A percentile compares a stretch with the other conserved stretches of the same genome.
Conservation (phyloP, 2,329 filamentous ascomycete genomes). For the Sarocladium brachiariae region DNA sequence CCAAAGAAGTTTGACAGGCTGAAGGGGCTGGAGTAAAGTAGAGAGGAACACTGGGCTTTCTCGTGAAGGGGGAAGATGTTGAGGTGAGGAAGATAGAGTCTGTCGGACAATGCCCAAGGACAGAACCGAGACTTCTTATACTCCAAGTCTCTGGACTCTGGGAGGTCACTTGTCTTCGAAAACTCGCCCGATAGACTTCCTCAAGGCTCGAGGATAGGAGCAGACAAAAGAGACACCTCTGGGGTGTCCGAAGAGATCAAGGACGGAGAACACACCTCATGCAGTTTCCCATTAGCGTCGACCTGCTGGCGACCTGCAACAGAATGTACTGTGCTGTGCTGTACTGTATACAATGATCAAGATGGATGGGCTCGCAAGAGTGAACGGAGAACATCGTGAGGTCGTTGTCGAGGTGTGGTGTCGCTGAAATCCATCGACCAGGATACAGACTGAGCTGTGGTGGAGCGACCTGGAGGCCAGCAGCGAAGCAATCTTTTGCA, state of each 20-base stretch:
- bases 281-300: neutral
- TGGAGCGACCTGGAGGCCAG: neutral
- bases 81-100: too few species aligned
- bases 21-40: neutral
- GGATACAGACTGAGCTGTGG: neutral
- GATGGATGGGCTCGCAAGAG: neutral
- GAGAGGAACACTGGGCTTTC: neutral
- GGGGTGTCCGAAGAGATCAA: neutral
- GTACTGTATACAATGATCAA: neutral
- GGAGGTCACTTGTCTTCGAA: neutral
- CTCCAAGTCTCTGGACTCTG: neutral
- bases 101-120: neutral
- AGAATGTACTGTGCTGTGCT: neutral
- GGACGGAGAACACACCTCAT: neutral
- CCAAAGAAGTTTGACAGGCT: neutral
- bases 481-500: neutral
- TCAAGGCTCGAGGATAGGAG: neutral
- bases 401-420: neutral
- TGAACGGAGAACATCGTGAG: constrained; percentile 1
- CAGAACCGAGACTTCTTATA: neutral
- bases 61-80: neutral
- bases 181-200: neutral
- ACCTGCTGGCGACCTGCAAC: too few species aligned
- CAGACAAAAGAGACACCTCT: constrained; percentile 3
- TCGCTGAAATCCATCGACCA: neutral